Percentiles rank a stretch among this genome's conserved stretches.
Conservation (phyloP, 108 stramenopile genomes). For the Conticribra guillardii region DNA sequence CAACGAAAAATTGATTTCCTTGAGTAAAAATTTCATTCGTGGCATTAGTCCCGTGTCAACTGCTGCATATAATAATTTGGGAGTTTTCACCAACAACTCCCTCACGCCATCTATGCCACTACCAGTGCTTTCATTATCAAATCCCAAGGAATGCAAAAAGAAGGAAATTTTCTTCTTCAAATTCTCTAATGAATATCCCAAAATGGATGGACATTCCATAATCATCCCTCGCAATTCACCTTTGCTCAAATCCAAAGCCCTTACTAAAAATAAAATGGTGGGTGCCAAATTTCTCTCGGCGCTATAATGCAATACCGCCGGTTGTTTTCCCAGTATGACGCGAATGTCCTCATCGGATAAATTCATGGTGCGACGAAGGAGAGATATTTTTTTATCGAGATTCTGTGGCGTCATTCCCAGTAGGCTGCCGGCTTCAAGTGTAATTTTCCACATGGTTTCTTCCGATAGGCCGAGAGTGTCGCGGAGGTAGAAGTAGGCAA, state of each 20-base stretch:
- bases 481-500: conserved; percentile 84
- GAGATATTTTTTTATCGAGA: conserved; percentile 63
- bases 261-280: conserved; percentile 64
- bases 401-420: conserved; percentile 76
- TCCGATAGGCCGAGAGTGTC: conserved; percentile 75
- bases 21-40: conserved; percentile 60
- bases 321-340: conserved; percentile 55
- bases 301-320: conserved; percentile 65
- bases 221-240: conserved; percentile 60
- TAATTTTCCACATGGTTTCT: conserved; percentile 86
- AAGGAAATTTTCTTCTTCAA: conserved; percentile 64
- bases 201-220: conserved; percentile 61
- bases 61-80: conserved; percentile 58
- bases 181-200: conserved; percentile 67
- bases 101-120: conserved; percentile 50
- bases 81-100: conserved; percentile 57
- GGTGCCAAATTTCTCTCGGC: conserved; percentile 70
- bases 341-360: conserved; percentile 71
- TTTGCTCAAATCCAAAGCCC: conserved; percentile 60
- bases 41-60: conserved; percentile 70
- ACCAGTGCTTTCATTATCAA: conserved; percentile 9
- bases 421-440: conserved; percentile 62
- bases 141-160: conserved; percentile 67
- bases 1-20: conserved; percentile 60
- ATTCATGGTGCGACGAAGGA: conserved; percentile 59